Conservation (phyloP, 352 stramenopile species). For the Pythium brassicae region DNA sequence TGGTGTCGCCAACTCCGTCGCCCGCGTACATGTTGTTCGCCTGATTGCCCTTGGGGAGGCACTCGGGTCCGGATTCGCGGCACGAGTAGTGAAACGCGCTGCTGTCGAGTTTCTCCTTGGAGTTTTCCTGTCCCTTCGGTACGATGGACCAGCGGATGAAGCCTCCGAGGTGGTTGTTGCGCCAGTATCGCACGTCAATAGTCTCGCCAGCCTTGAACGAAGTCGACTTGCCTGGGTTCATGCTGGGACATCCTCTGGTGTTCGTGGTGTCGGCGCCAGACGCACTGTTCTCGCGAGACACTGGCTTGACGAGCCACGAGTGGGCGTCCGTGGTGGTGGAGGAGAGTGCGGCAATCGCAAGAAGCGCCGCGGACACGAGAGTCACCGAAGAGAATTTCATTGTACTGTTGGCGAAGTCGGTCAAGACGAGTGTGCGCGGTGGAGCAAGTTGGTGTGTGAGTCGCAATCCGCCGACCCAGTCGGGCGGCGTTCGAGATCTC, state of each 20-base stretch:
- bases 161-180: conserved; percentile 31
- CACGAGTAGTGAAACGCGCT: conserved; percentile 60
- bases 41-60: conserved; percentile 15
- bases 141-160: conserved; percentile 29
- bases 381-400: no score
- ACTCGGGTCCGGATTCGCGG: conserved; percentile 36
- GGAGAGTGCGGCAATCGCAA: no score
- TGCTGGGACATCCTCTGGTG: conserved; percentile 18
- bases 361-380: no score
- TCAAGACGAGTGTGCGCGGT: no score
- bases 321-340: no score
- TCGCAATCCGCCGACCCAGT: no score
- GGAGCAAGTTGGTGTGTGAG: no score
- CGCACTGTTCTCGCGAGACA: no score
- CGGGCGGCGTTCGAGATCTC: no score
- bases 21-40: conserved; percentile 15
- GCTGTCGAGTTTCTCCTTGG: conserved; percentile 41
- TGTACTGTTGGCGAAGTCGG: no score
- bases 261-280: conserved; percentile 22
- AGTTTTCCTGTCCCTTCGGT: conserved; percentile 13
- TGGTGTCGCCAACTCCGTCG: conserved; percentile 25
- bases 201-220: conserved; percentile 16
- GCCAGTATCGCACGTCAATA: conserved; percentile 25
- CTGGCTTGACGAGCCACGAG: no score
- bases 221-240: conserved; percentile 7